These are phyloP conservation scores for Alternaria arbusti DNA, from an alignment of 2,329 filamentous ascomycete species.

Conservation along the genomic window DNA sequence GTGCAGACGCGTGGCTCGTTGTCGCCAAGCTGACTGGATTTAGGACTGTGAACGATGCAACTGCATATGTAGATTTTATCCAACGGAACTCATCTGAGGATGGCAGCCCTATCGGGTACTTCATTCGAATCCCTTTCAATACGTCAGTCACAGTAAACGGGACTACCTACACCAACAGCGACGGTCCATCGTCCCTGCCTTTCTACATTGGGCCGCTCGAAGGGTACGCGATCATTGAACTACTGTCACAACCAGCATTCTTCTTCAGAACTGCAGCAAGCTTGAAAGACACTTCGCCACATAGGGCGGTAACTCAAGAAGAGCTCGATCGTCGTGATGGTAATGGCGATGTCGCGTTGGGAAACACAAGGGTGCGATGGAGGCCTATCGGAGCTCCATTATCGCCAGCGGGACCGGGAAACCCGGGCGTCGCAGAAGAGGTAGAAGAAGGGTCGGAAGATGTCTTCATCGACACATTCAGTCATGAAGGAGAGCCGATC, in stretches of 20 bases:
- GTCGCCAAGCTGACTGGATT: not conserved
- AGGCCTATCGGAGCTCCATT: not conserved
- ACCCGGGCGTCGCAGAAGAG: not conserved
- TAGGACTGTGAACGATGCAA: not conserved
- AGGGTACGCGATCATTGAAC: conserved; percentile 28
- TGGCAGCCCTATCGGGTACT: conserved; percentile 3
- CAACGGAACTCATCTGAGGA: not conserved
- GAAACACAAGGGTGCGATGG: not conserved
- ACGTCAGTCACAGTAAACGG: conserved; percentile 24
- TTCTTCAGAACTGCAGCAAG: conserved; percentile 24
- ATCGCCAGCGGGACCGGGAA: too few species aligned
- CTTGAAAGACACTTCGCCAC: not conserved
- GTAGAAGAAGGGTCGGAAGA: not conserved
- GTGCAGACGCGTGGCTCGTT: not conserved
- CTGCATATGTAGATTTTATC: conserved; percentile 4
- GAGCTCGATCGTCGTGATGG: conserved; percentile 1
- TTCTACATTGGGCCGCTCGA: conserved; percentile 25
- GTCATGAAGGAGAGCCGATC: not conserved
- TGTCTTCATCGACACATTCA: conserved; percentile 5
- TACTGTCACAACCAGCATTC: conserved; percentile 26
- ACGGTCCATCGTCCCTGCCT: not conserved
- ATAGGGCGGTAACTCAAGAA: not conserved
- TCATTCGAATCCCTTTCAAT: conserved; percentile 13
- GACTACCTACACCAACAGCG: conserved; percentile 16
- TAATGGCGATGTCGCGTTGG: not conserved